Conservation (phyloP, 176 grass and related monocot genomes). For the Elaeis guineensis region DNA sequence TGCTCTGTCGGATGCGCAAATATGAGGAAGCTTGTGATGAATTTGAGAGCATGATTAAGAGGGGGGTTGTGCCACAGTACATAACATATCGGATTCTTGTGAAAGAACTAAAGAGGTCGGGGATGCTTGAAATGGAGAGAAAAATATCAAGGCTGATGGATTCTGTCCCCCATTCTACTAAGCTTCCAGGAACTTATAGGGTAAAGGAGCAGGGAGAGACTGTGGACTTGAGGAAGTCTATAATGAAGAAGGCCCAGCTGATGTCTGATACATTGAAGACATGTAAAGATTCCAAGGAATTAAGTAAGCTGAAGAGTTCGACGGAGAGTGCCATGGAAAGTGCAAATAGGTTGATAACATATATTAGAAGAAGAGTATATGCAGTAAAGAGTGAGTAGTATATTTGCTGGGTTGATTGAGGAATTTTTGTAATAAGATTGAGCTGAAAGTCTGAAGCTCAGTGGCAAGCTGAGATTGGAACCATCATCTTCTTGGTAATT, state of each 20-base stretch:
- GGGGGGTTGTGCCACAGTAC: slow-evolving; percentile 68
- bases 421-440: too few relatives aligned
- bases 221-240: slow-evolving; percentile 43
- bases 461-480: too few relatives aligned
- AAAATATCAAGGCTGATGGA: slow-evolving; percentile 52
- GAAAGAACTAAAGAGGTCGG: slow-evolving; percentile 50
- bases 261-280: slow-evolving; percentile 61
- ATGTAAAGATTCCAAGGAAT: slow-evolving; percentile 31
- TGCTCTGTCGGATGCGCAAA: slow-evolving; percentile 44
- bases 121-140: slow-evolving; percentile 31
- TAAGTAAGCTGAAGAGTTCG: slow-evolving; percentile 24
- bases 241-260: slow-evolving; percentile 50
- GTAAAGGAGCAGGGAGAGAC: slow-evolving; percentile 37
- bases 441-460: too few relatives aligned
- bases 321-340: slow-evolving; percentile 46
- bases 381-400: slow-evolving; percentile 1
- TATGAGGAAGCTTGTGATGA: slow-evolving; percentile 53
- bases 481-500: too few relatives aligned
- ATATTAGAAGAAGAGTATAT: slow-evolving; percentile 54
- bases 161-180: slow-evolving; percentile 62
- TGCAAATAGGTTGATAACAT: slow-evolving; percentile 46
- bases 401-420: not conserved
- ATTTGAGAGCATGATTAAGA: slow-evolving; percentile 64
- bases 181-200: slow-evolving; percentile 58
- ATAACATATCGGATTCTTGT: slow-evolving; percentile 70